These are phyloP conservation scores for Cyamopsis tetragonoloba DNA, from an alignment of 306 rosid genomes.

Conservation along the genomic window DNA sequence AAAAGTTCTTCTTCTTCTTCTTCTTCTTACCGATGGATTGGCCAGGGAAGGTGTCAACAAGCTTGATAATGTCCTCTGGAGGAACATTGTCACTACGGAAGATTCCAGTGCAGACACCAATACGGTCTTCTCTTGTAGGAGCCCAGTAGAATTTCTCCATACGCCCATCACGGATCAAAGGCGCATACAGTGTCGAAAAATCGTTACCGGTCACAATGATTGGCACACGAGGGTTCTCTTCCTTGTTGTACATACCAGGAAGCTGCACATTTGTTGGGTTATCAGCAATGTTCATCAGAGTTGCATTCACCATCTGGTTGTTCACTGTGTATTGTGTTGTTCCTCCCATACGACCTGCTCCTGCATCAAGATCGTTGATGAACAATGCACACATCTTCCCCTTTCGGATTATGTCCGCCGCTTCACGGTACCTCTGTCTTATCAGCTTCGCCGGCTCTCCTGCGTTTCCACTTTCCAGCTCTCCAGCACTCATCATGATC, in stretches of 20 bases:
- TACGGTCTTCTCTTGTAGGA: slow-evolving; percentile 78
- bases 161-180: slow-evolving; percentile 98
- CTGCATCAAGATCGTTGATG: slow-evolving; percentile 98
- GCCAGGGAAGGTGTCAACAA: slow-evolving; percentile 94
- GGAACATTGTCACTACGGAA: slow-evolving; percentile 62
- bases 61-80: slow-evolving; percentile 39
- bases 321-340: slow-evolving; percentile 96
- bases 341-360: slow-evolving; percentile 94
- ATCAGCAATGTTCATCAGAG: slow-evolving; percentile 97
- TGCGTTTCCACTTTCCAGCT: slow-evolving; percentile 92
- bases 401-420: slow-evolving; percentile 75
- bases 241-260: slow-evolving; percentile 99
- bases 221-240: slow-evolving; percentile 87
- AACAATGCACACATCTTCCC: slow-evolving; percentile 87
- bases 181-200: slow-evolving; percentile 89
- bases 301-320: slow-evolving; percentile 98
- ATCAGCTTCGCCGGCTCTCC: slow-evolving; percentile 97
- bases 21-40: slow-evolving; percentile 85
- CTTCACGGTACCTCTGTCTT: slow-evolving; percentile 96
- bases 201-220: slow-evolving; percentile 93
- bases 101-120: slow-evolving; percentile 84
- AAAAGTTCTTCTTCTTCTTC: too few species aligned
- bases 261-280: slow-evolving; percentile 94
- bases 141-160: slow-evolving; percentile 99
- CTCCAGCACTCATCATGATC: slow-evolving; percentile 99